Conservation (phyloP, 371 early-diverging fungal species). For the Capillidium heterosporum region DNA sequence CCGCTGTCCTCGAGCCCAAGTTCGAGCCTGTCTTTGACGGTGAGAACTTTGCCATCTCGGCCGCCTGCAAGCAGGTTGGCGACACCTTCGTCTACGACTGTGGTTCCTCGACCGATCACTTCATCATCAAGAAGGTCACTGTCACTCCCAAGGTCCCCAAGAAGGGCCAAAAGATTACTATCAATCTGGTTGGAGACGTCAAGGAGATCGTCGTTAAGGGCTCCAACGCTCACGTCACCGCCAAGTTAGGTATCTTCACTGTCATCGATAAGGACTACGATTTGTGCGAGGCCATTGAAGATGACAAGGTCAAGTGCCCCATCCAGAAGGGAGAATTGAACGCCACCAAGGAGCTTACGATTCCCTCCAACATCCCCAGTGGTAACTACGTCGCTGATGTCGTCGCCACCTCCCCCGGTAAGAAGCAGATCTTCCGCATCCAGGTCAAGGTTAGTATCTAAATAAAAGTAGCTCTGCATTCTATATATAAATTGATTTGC, state of each 20-base stretch:
- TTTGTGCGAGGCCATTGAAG: not conserved
- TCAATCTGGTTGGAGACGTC: not conserved
- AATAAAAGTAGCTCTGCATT: too few relatives aligned
- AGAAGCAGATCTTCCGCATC: not conserved
- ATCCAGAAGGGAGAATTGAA: not conserved
- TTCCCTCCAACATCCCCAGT: not conserved
- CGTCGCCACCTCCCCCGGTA: not conserved
- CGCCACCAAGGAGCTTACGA: not conserved
- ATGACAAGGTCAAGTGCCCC: not conserved
- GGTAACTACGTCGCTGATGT: conserved; percentile 1
- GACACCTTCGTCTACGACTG: not conserved
- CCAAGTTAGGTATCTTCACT: not conserved
- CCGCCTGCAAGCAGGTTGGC: not conserved
- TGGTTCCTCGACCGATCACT: not conserved
- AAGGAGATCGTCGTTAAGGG: not conserved
- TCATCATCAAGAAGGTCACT: not conserved
- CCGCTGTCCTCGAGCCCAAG: not conserved
- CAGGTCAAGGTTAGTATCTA: not conserved
- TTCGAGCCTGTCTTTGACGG: not conserved
- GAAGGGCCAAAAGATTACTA: not conserved
- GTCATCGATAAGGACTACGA: not conserved
- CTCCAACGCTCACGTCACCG: not conserved
- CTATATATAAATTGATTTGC: too few relatives aligned
- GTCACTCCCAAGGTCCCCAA: not conserved
- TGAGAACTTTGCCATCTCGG: not conserved